Evolutionary conservation across 768 basidiomycete genomes (phyloP), one percentile per base, ranked within the genome.

Genomic region (Exsudoporus frostii): DNA sequence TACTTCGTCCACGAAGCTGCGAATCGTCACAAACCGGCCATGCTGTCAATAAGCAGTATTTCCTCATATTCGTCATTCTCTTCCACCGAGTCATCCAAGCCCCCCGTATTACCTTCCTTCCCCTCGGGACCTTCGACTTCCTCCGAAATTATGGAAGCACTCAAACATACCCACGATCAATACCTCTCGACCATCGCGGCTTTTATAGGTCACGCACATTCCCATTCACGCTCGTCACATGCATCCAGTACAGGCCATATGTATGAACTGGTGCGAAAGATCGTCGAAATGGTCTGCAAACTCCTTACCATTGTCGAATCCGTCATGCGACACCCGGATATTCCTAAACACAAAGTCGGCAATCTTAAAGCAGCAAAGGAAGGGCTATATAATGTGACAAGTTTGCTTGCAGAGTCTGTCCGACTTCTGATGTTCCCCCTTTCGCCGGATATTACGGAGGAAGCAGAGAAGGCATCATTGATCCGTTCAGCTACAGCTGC

Each of bases 141-240:
- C 43, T 70, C 77, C 2, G 85, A 90, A 62, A 81, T 91, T 6
- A 77, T 88, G 70, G 86, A 87, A 53, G 84, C 86, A 7, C 78
- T 97, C 41, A 83, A 88, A n/a, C 72, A 76, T 56, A 90, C 90
- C 14, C 93, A 97, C 66, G 94, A 97, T 65, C 82, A 88, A 45
- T 89, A 95, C 62, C 77, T 98, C 11, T 96, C 92, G 5, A 90
- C 92, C 19, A 92, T 97, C 65, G 95, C 97, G 20, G 96, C 95
- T 7, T 94, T 99, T 69, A 97, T 99, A 62, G 96, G 95, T 1
- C 94, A 98, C 66, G 90, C 93, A 1, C 96, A 98, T 63, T 90
- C 91, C 15, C 91, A 98, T 75, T 86, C 90, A 20, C 85, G 91
- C 41, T 78, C 82, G 37, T 91, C 91, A 27, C 95, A 98, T 70